These are phyloP conservation scores for Fagopyrum tataricum DNA, from an alignment of 148 eudicot species.

Conservation along the genomic window DNA sequence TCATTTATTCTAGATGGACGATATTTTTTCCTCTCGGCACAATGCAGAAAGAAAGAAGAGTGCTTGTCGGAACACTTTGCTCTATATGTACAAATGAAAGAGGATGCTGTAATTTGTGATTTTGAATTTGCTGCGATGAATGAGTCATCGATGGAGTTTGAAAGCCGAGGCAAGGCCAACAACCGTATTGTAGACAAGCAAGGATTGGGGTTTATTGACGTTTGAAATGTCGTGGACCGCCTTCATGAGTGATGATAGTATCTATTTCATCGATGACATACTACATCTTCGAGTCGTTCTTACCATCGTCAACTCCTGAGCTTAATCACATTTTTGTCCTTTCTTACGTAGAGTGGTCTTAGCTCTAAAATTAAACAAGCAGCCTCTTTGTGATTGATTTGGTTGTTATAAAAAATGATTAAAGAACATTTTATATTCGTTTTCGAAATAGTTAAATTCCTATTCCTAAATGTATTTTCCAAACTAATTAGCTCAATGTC, in stretches of 20 bases:
- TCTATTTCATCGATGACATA: background rate
- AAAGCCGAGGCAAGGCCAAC: background rate
- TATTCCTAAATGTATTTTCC: no score
- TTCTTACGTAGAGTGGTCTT: background rate
- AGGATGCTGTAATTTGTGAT: background rate
- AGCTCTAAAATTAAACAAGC: no score
- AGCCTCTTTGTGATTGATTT: no score
- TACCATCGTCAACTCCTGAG: background rate
- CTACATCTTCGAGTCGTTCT: background rate
- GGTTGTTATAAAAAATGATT: no score
- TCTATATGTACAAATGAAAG: background rate
- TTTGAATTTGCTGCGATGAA: background rate
- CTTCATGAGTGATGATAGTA: background rate
- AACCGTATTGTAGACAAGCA: background rate
- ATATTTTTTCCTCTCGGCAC: constrained; percentile 72
- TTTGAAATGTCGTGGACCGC: background rate
- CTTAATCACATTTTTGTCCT: background rate
- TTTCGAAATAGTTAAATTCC: no score
- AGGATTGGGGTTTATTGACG: background rate
- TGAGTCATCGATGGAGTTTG: background rate
- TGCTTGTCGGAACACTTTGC: background rate
- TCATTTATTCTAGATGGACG: constrained; percentile 85
- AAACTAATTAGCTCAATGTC: no score
- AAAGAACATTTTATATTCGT: no score
- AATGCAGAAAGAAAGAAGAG: constrained; percentile 47